Evolutionary conservation across 1,139 yeast species (phyloP), one percentile per base, ranked within the genome.

Genomic region (Sugiyamaella grinbergsii): DNA sequence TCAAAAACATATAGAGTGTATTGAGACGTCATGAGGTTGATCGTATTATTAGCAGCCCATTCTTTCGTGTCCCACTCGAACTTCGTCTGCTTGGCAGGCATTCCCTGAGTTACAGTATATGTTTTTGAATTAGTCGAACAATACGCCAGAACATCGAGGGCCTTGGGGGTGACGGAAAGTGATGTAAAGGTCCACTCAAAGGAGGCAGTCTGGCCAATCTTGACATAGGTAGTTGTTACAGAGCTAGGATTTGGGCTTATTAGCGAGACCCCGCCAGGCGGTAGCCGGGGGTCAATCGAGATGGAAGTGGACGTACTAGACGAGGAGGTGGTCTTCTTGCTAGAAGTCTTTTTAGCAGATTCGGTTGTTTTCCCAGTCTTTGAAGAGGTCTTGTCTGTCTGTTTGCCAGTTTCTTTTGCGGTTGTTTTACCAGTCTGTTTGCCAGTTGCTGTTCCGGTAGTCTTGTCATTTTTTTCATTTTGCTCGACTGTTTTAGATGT

Each of bases 131-230:
- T 71, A 49, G 52, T 53, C 2, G 72, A 62, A 61, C 75, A 71
- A 48, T 62, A 60, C 2, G 73, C 73, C 50, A 68, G 67, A 31
- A 72, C 63, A 52, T 72, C 70, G 44, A 72, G 51, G 0, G 67
- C 66, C 19, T 62, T 55, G 1, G 76, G 76, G 6, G 72, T 66
- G 19, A 69, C 63, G 1, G 56, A 49, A 11, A 72, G 62, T 39
- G 66, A 62, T 20, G 75, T 70, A 54, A 68, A 72, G 29, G 66
- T 59, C 76, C 76, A 72, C 23, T 67, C 62, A 53, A 72, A 72
- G 11, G 76, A 71, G 10, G 74, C 75, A 33, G 59, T 55, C 13
- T 66, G 66, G 3, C 76, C 76, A 36, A 69, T 60, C 54, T 70
- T 70, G 53, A 71, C 60, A 52, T 72, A 72, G 1, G 73, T 68